Conservation (phyloP, 345 rosid genomes). For the Salix viminalis region DNA sequence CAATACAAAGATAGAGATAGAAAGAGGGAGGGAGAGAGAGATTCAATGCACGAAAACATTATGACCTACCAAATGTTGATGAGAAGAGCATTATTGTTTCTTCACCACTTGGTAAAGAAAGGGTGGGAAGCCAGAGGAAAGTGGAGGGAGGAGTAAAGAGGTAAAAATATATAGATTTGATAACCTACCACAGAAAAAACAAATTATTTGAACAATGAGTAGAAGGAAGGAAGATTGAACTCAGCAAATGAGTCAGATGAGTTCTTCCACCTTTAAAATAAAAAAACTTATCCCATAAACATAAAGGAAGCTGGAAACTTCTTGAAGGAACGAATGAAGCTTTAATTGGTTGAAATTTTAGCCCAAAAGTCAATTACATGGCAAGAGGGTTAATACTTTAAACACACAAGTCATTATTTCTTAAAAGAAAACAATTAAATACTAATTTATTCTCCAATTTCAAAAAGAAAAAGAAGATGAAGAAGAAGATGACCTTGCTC, state of each 20-base stretch:
- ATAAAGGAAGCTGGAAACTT: neutral
- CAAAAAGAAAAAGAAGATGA: no score
- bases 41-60: no score
- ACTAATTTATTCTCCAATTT: neutral
- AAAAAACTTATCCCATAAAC: neutral
- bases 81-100: neutral
- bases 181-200: neutral
- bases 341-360: slow-evolving; percentile 16
- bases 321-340: neutral
- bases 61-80: no score
- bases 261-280: neutral
- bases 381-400: slow-evolving; percentile 2
- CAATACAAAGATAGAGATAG: no score
- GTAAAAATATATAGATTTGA: neutral
- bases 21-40: no score
- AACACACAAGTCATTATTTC: neutral
- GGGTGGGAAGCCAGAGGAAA: neutral
- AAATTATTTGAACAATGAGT: neutral
- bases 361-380: slow-evolving; percentile 23
- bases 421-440: neutral
- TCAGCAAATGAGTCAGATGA: neutral
- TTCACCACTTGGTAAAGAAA: no score
- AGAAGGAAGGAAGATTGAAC: neutral
- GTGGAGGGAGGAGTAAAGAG: no score
- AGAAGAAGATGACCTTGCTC: neutral